These are phyloP conservation scores for Colletotrichum navitas DNA, from an alignment of 2,329 filamentous ascomycete genomes.

Conservation along the genomic window DNA sequence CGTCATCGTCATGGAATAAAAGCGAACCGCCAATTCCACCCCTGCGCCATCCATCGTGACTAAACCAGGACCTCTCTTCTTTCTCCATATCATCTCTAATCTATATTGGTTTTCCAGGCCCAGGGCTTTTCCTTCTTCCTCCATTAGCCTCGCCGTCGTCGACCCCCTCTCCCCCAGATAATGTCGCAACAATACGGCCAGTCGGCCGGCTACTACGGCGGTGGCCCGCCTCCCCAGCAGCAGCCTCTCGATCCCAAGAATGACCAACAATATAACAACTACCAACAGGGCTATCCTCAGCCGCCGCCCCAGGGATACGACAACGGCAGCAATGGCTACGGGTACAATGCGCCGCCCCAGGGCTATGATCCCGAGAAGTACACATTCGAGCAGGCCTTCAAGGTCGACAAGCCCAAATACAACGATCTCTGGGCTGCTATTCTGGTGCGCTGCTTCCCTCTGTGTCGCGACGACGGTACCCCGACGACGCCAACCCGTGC, in stretches of 20 bases:
- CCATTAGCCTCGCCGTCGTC: background rate
- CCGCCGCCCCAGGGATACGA: constrained; percentile 40
- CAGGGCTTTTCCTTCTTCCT: background rate
- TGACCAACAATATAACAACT: constrained; percentile 46
- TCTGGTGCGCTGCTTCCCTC: constrained; percentile 64
- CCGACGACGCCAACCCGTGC: constrained; percentile 36
- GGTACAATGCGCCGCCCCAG: constrained; percentile 52
- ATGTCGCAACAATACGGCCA: constrained; percentile 41
- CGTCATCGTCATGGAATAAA: constrained; percentile 6
- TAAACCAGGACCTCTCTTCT: background rate
- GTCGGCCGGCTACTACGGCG: constrained; percentile 40
- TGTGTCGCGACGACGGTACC: too few relatives aligned
- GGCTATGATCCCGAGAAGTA: constrained; percentile 61
- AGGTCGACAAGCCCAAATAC: constrained; percentile 85
- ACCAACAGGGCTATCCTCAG: constrained; percentile 47
- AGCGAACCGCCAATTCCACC: background rate
- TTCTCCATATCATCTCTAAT: too few relatives aligned
- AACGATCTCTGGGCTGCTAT: constrained; percentile 92
- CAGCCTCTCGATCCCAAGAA: constrained; percentile 48
- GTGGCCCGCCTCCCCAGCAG: constrained; percentile 42
- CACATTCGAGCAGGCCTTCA: constrained; percentile 84
- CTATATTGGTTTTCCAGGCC: background rate
- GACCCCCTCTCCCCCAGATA: background rate
- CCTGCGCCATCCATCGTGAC: background rate
- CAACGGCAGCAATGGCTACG: constrained; percentile 48